Percentiles rank a stretch among this genome's conserved stretches.
phyloP scores from a whole-genome alignment of 179 eudicot genomes.

The Sideroxylon spinosum region DNA sequence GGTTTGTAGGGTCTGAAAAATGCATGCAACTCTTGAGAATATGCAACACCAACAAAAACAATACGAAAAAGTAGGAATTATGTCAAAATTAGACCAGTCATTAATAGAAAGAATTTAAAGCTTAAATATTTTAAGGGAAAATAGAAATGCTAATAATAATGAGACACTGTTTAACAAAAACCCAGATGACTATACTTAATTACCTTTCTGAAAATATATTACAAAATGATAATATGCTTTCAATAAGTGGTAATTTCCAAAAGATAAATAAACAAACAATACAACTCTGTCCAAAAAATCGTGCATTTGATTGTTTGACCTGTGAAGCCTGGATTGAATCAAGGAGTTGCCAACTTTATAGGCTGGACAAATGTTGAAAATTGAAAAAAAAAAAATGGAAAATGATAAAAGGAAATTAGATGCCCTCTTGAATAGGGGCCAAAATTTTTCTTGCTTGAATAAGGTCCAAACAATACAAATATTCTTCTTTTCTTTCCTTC shows the following conservation, averaged over 20 bases:
- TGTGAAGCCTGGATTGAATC: no score
- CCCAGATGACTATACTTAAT: no score
- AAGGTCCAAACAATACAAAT: not conserved
- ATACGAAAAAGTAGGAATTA: not conserved
- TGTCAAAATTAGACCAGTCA: not conserved
- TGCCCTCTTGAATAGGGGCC: not conserved
- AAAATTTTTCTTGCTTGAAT: not conserved
- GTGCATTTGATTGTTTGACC: not conserved
- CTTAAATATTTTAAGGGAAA: not conserved
- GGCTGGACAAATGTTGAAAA: no score
- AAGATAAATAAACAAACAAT: no score
- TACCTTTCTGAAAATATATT: not conserved
- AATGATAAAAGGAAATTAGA: not conserved
- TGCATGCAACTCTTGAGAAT: conserved; percentile 1
- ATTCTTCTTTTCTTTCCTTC: not conserved
- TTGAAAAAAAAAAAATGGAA: not conserved
- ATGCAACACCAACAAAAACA: conserved; percentile 5
- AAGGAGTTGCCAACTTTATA: no score
- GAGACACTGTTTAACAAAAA: no score
- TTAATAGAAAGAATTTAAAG: not conserved
- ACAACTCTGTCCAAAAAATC: not conserved
- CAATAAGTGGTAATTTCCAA: not conserved
- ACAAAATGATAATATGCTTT: not conserved
- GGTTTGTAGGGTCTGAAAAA: not conserved
- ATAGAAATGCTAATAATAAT: not conserved